Evolutionary conservation across 176 grass and related monocot species (phyloP), one percentile per base, ranked within the genome.

Genomic region (Musa itinerans): DNA sequence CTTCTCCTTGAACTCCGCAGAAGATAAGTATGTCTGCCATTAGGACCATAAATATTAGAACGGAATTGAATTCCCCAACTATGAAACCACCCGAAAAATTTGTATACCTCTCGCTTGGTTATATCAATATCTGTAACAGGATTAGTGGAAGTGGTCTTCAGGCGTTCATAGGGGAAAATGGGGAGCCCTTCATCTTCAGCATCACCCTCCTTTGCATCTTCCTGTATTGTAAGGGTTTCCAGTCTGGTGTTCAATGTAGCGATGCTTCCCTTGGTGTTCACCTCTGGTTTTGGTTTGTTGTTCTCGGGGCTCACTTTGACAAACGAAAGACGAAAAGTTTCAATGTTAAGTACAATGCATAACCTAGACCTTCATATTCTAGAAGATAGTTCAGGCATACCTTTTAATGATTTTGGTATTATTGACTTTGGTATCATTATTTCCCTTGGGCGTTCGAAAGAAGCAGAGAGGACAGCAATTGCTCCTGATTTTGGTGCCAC

Each of bases 321-420:
- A 64, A 75, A 83, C 76, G 80, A 8, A 85, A 52, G 81, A 79
- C 2, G 26, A 55, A 84, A 69, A 61, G 50, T 72, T 26, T 43
- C 34, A 43, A 57, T 11, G 73, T 25, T 16, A 22, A 26, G 24
- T 27, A 64, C 6, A 62, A 64, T 87, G 73, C 81, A 68, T 7
- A 10, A 50, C 76, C 23, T 74, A 69, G 62, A 24, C 19, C 8
- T 72, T 13, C 65, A 78, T 55, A 50, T 50, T 61, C 71, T 76
- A 26, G 16, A 70, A 85, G 85, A 17, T 34, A 54, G 9, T 58
- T 52, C 20, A 22, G 64, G 54, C 73, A 54, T 91, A 99, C 95
- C 90, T 99, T 99, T 99, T 54, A 99, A 76, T 72, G 89, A 92
- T 72, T 88, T 99, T 53, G 95, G 95, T 83, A 99, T 99, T 71